These are phyloP conservation scores for Fusarium setosum DNA, from an alignment of 2,329 filamentous ascomycete genomes.

Conservation along the genomic window DNA sequence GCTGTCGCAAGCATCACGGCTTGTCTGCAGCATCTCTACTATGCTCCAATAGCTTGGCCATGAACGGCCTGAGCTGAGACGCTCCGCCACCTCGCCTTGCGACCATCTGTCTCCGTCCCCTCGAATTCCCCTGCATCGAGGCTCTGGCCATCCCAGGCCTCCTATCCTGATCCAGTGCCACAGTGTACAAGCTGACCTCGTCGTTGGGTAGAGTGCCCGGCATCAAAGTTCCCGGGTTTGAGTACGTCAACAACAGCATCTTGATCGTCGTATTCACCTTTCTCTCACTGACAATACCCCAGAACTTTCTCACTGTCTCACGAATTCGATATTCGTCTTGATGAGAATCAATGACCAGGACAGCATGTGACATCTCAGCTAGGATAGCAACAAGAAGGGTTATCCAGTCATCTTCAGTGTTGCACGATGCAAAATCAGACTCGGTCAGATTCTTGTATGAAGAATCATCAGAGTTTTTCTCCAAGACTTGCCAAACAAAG, in stretches of 20 bases:
- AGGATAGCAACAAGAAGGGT: conserved; percentile 2
- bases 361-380: not conserved
- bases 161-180: conserved; percentile 8
- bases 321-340: not conserved
- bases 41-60: conserved; percentile 10
- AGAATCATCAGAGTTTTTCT: not conserved
- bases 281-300: not conserved
- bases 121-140: conserved; percentile 1
- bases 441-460: not conserved
- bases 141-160: conserved; percentile 8
- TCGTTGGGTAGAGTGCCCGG: conserved; percentile 9
- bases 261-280: conserved; percentile 2
- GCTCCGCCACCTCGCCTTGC: conserved; percentile 15
- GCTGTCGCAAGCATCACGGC: not conserved
- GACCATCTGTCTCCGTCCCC: not conserved
- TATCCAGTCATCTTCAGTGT: conserved; percentile 7
- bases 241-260: conserved; percentile 22
- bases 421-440: conserved; percentile 11
- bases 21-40: not conserved
- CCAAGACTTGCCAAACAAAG: conserved; percentile 10
- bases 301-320: conserved; percentile 4
- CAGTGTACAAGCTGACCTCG: not conserved
- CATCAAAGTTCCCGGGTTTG: not conserved
- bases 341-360: conserved; percentile 14
- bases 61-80: conserved; percentile 16